These are phyloP conservation scores for Fusarium sp. DNA, from an alignment of 2,329 filamentous ascomycete species.

Conservation along the genomic window DNA sequence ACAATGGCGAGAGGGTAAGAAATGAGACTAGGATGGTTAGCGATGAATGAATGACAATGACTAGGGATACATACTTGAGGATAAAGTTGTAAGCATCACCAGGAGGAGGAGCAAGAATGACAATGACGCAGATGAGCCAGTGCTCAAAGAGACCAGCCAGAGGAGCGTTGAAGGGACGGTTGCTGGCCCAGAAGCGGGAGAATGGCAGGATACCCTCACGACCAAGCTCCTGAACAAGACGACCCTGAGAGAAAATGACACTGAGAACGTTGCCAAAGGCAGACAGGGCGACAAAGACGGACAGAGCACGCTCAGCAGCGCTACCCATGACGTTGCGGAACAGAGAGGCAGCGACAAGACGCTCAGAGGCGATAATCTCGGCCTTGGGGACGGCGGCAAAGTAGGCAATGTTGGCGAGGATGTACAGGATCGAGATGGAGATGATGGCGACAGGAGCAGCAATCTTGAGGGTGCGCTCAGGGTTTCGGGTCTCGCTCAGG, in stretches of 20 bases:
- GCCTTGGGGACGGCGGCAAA: constrained; percentile 69
- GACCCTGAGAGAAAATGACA: constrained; percentile 76
- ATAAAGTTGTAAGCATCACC: constrained; percentile 76
- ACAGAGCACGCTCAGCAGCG: constrained; percentile 68
- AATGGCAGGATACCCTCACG: constrained; percentile 75
- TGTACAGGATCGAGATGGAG: constrained; percentile 71
- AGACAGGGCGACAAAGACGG: constrained; percentile 75
- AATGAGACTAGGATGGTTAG: constrained; percentile 61
- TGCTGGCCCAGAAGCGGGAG: constrained; percentile 72
- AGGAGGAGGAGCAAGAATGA: constrained; percentile 75
- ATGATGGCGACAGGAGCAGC: constrained; percentile 72
- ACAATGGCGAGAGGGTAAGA: constrained; percentile 72
- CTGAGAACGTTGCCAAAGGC: constrained; percentile 76
- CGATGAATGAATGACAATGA: background rate
- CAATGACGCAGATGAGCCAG: constrained; percentile 72
- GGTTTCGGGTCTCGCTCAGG: constrained; percentile 74
- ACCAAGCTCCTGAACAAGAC: constrained; percentile 74
- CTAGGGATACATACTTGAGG: constrained; percentile 57
- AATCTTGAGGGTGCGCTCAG: constrained; percentile 72
- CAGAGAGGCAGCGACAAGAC: constrained; percentile 65
- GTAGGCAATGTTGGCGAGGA: constrained; percentile 76
- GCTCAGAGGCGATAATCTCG: constrained; percentile 63
- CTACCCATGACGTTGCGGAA: constrained; percentile 68
- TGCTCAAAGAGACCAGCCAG: constrained; percentile 72
- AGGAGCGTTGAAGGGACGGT: constrained; percentile 72